phyloP scores from a whole-genome alignment of 441 rosid genomes.

The Aquilaria agallochum region DNA sequence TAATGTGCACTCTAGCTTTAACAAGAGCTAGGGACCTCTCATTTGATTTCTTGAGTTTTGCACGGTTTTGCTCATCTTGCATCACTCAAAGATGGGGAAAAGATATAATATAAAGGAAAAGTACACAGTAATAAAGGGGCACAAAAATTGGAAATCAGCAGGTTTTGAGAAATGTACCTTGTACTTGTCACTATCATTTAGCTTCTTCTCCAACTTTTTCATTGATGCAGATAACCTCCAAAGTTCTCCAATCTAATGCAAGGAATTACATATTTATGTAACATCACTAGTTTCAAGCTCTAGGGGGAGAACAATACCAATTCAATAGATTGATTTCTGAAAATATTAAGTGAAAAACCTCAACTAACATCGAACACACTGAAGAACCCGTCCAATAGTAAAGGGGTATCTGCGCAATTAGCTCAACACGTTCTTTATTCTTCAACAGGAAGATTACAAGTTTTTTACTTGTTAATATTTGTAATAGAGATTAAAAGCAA shows the following conservation, averaged over 20 bases:
- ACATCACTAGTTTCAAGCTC: neutral
- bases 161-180: conserved; percentile 33
- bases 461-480: conserved; percentile 2
- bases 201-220: conserved; percentile 79
- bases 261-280: neutral
- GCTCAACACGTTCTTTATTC: conserved; percentile 87
- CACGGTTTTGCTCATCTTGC: conserved; percentile 69
- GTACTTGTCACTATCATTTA: conserved; percentile 53
- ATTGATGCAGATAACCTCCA: conserved; percentile 80
- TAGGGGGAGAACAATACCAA: neutral
- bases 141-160: neutral
- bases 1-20: conserved; percentile 77
- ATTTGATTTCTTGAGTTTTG: conserved; percentile 78
- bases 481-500: conserved; percentile 2
- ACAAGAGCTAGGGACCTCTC: conserved; percentile 81
- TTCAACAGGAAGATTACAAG: conserved; percentile 15
- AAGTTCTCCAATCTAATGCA: conserved; percentile 67
- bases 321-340: neutral
- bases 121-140: neutral
- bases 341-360: conserved; percentile 47
- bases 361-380: conserved; percentile 69
- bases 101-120: neutral
- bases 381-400: conserved; percentile 94
- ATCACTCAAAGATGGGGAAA: too few relatives aligned
- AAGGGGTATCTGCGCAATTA: conserved; percentile 84